A percentile compares a stretch with the other conserved stretches of the same genome.
Conservation (phyloP, 345 rosid species). For the Populus pruinosa region DNA sequence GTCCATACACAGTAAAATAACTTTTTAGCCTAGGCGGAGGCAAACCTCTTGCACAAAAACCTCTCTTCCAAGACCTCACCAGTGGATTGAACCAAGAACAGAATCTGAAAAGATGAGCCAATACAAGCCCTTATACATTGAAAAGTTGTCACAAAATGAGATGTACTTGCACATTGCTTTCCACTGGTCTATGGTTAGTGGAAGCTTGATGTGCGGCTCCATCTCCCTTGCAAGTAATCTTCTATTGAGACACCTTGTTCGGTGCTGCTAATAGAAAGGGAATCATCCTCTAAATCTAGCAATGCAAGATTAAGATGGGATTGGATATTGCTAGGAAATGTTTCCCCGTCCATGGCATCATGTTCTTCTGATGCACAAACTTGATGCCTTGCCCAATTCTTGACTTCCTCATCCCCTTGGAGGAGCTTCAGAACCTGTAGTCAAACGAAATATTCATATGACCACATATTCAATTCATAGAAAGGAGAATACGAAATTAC, state of each 20-base stretch:
- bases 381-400: slow-evolving; percentile 62
- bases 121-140: slow-evolving; percentile 19
- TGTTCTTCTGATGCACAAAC: slow-evolving; percentile 45
- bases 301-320: slow-evolving; percentile 83
- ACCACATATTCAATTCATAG: background rate
- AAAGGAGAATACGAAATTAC: background rate
- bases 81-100: background rate
- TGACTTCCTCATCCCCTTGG: slow-evolving; percentile 70
- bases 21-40: slow-evolving; percentile 42
- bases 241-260: slow-evolving; percentile 58
- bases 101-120: background rate
- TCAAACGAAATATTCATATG: background rate
- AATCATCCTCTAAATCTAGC: slow-evolving; percentile 73
- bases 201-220: slow-evolving; percentile 79
- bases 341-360: slow-evolving; percentile 47
- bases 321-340: slow-evolving; percentile 52
- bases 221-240: slow-evolving; percentile 73
- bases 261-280: slow-evolving; percentile 51
- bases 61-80: slow-evolving; percentile 54
- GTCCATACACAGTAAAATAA: background rate
- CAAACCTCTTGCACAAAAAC: slow-evolving; percentile 29
- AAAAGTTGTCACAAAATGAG: background rate
- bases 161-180: background rate
- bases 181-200: slow-evolving; percentile 27
- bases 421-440: slow-evolving; percentile 74